A percentile compares a stretch with the other conserved stretches of the same genome.
Evolutionary conservation across 306 rosid genomes (phyloP).

Genomic region (Prunus mira): DNA sequence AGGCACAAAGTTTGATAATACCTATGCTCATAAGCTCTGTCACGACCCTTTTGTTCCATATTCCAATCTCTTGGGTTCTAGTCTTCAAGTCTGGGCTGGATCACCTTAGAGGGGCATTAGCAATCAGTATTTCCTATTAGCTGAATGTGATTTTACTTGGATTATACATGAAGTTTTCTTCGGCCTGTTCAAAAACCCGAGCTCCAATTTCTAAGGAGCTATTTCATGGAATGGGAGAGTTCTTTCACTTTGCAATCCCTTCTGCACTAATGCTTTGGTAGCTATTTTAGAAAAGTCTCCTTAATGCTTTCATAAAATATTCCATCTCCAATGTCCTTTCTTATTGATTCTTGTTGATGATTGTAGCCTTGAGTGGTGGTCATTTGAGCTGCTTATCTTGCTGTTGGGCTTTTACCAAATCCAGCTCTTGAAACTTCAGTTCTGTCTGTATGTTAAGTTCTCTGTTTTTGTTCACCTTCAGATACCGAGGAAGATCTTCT

Average conservation of each 20-base stretch:
- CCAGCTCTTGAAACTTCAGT: conserved; percentile 67
- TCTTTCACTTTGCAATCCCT: conserved; percentile 52
- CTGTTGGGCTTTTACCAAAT: conserved; percentile 57
- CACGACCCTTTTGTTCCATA: conserved; percentile 22
- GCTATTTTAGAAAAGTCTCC: too few species aligned
- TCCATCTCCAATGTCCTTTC: neutral
- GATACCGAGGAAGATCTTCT: neutral
- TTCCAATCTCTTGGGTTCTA: conserved; percentile 51
- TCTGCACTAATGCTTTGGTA: conserved; percentile 57
- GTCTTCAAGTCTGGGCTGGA: conserved; percentile 41
- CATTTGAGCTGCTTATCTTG: conserved; percentile 51
- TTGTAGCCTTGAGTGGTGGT: conserved; percentile 55
- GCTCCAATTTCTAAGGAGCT: conserved; percentile 45
- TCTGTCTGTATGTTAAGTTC: conserved; percentile 41
- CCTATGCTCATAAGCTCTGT: conserved; percentile 47
- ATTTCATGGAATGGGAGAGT: conserved; percentile 43
- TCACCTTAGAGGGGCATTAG: conserved; percentile 51
- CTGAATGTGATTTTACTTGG: conserved; percentile 41
- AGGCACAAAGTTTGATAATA: conserved; percentile 43
- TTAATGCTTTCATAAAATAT: too few species aligned
- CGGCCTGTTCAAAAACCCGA: conserved; percentile 46
- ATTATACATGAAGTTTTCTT: conserved; percentile 46
- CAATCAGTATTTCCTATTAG: conserved; percentile 52
- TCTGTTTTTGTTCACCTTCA: neutral
- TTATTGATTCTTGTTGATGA: neutral